Evolutionary conservation across 169 alveolate species (phyloP), one percentile per base, ranked within the genome.

Genomic region (Cryptosporidium xiaoi): DNA sequence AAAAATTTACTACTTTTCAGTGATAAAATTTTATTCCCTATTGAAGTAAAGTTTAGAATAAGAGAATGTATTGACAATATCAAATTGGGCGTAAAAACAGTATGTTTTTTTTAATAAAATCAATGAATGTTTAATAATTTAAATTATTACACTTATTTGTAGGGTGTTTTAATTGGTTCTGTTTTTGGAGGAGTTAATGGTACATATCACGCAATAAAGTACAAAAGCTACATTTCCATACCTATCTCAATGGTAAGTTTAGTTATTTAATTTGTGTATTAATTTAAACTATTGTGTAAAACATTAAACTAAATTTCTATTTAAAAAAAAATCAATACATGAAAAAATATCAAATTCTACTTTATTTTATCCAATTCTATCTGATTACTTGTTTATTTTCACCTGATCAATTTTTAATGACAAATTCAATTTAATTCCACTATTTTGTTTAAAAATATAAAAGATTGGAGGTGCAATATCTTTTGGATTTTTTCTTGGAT

Each of bases 151-250:
- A 51, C 10, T 34, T 29, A 51, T 31, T 13, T 8, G 13, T 50
- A 94, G 96, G 98, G 98, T 6, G 95, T 96, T 3, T 93, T 94
- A 53, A 96, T 95, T 40, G 98, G 98, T 27, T 96, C 96, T n/a
- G 94, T 95, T 46, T 95, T 95, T 71, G 98, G 98, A 0, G 92
- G 94, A 33, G 83, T 95, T 55, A 95, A 96, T 44, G 98, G 98
- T 16, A 50, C 92, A 31, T 95, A 95, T 60, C 94, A 96, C 18
- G 92, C 97, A 6, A 40, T 94, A 46, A 93, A 90, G 48, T 93
- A 95, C 71, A 90, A 94, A 50, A 95, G 93, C 71, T 51, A 93
- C 48, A 85, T 93, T 85, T 83, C 94, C 29, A 71, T 95, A 50
- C 98, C 98, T 16, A 84, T 95, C 15, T 95, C 96, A 3, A 84